Evolutionary conservation across 2,329 filamentous ascomycete genomes (phyloP).

Genomic region (Cercospora zeae-maydis): DNA sequence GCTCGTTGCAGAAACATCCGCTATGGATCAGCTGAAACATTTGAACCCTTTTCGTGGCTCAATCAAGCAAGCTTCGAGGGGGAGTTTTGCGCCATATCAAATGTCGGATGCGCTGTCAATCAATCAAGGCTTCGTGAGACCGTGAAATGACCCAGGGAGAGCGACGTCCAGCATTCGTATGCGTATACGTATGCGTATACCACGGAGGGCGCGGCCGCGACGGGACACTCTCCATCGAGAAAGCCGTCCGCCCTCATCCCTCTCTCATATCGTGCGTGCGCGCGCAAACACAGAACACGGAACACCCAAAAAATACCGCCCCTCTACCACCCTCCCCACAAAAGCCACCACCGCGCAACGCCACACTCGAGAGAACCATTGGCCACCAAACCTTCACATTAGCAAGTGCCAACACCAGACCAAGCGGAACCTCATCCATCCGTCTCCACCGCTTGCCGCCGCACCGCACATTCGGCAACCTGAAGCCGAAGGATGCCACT

Average conservation of each 20-base stretch:
- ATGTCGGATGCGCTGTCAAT: not conserved
- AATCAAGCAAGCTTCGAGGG: not conserved
- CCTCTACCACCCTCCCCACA: too few species aligned
- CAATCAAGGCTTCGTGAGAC: not conserved
- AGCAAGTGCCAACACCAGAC: not conserved
- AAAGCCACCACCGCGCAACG: not conserved
- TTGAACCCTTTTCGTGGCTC: not conserved
- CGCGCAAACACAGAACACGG: not conserved
- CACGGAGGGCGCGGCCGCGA: not conserved
- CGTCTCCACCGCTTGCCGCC: too few species aligned
- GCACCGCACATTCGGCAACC: too few species aligned
- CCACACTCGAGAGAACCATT: not conserved
- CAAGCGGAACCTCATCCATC: too few species aligned
- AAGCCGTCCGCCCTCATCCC: not conserved
- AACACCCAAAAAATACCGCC: not conserved
- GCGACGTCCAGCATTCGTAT: not conserved
- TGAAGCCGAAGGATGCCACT: too few species aligned
- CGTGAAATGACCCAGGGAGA: not conserved
- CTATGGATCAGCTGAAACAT: not conserved
- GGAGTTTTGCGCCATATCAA: not conserved
- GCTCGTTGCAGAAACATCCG: not conserved
- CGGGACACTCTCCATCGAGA: not conserved
- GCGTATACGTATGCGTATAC: not conserved
- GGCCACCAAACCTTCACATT: not conserved
- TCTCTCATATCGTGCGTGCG: not conserved